A percentile compares a stretch with the other conserved stretches of the same genome.
phyloP scores from a whole-genome alignment of 495 filamentous ascomycete genomes.

The Immersiella caudata region DNA sequence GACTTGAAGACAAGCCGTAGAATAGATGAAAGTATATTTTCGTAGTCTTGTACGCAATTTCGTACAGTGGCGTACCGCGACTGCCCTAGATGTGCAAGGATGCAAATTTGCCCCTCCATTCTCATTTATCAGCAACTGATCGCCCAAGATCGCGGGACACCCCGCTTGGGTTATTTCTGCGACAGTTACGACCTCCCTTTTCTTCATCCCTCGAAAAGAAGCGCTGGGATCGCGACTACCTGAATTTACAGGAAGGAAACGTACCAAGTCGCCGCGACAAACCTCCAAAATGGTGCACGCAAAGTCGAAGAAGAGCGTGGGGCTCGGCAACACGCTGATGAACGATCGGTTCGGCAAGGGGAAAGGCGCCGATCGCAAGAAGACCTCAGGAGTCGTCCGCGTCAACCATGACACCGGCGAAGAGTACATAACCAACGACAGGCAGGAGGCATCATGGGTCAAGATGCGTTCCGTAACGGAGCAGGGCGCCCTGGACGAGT shows the following conservation, averaged over 20 bases:
- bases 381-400: constrained; percentile 64
- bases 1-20: not conserved
- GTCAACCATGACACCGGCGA: constrained; percentile 64
- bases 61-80: constrained; percentile 6
- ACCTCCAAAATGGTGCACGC: constrained; percentile 74
- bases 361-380: constrained; percentile 67
- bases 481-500: constrained; percentile 88
- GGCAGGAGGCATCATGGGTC: constrained; percentile 78
- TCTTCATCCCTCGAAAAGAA: not conserved
- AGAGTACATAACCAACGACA: constrained; percentile 71
- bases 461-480: constrained; percentile 99
- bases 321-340: constrained; percentile 83
- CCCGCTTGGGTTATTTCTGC: constrained; percentile 7
- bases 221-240: constrained; percentile 13
- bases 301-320: constrained; percentile 93
- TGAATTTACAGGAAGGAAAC: not conserved
- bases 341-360: constrained; percentile 91
- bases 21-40: not conserved
- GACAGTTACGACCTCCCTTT: not conserved
- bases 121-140: constrained; percentile 35
- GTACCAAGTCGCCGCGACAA: not conserved
- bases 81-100: constrained; percentile 14
- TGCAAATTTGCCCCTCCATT: constrained; percentile 51
- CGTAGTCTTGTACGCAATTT: not conserved
- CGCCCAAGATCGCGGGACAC: not conserved